Evolutionary conservation across 2,329 filamentous ascomycete genomes (phyloP).

Genomic region (Knoxdaviesia capensis): DNA sequence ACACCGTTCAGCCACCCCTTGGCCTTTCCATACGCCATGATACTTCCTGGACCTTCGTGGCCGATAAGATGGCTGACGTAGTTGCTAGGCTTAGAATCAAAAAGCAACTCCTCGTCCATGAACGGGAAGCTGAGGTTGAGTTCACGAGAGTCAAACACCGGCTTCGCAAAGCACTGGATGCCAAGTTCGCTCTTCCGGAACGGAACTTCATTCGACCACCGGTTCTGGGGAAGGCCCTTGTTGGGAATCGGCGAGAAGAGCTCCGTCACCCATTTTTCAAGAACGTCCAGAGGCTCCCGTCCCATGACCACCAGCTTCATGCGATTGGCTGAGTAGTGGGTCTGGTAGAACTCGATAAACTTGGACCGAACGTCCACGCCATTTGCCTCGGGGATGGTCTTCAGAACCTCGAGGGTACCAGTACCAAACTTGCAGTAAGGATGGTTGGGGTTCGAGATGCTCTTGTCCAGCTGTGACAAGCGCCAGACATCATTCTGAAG

Average conservation of each 20-base stretch:
- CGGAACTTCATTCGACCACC: conserved; percentile 30
- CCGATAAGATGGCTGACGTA: conserved; percentile 82
- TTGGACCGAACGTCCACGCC: conserved; percentile 75
- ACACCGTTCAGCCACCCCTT: conserved; percentile 80
- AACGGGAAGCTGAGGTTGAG: conserved; percentile 70
- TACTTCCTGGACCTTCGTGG: conserved; percentile 81
- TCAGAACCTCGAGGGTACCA: conserved; percentile 69
- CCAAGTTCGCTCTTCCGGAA: conserved; percentile 28
- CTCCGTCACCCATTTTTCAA: conserved; percentile 69
- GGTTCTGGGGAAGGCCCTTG: conserved; percentile 49
- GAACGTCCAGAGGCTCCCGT: conserved; percentile 58
- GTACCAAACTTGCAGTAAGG: conserved; percentile 86
- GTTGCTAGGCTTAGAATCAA: conserved; percentile 61
- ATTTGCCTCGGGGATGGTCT: conserved; percentile 57
- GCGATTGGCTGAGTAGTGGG: conserved; percentile 77
- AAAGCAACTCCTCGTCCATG: conserved; percentile 62
- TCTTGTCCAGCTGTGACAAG: conserved; percentile 71
- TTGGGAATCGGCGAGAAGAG: conserved; percentile 67
- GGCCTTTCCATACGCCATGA: conserved; percentile 73
- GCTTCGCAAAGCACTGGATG: conserved; percentile 69
- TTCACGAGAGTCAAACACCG: conserved; percentile 71
- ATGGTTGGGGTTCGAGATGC: conserved; percentile 68
- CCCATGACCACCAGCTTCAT: conserved; percentile 87
- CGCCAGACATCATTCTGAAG: conserved; percentile 80
- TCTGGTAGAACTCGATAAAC: conserved; percentile 81